Base-by-base conservation (phyloP, 306 rosid genomes). In the Gastrolobium bilobum region DNA sequence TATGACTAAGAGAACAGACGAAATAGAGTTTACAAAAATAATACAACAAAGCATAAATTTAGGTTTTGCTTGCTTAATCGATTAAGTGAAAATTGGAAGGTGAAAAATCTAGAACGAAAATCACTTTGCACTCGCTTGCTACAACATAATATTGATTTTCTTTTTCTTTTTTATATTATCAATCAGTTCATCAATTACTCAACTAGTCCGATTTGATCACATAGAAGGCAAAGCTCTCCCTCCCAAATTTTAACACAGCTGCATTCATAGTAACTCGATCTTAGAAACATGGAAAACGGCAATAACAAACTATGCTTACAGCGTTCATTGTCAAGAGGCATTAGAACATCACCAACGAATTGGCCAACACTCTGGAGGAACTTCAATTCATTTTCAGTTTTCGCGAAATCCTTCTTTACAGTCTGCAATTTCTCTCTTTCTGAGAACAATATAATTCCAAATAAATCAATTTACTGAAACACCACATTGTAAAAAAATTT, bases 371-470 rank as follows among this genome's bases (percentile, higher is more conserved):
- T 85, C 57, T 89, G 97, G 68, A 91, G 87, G 7, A 91, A 88
- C 88, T 89, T 88, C 86, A 93, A 77, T 76, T 93, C 97, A 83
- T 91, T 93, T 78, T 89, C 94, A 37, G 97, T 88, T 79, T 89
- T 93, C 73, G 73, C 75, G 77, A 87, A 93, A 50, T 86, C 98
- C 60, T 87, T 87, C 86, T 84, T 93, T 1, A 93, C 75, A 64
- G 30, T 71, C 75, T 89, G 84, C 80, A 88, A 79, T 39, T 87
- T 84, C 43, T 89, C 94, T 78, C 89, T 72, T 60, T 81, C 98
- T 93, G 94, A 44, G 7, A 2, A 43, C 34, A 74, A 3, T 4
- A 58, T 39, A 8, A 3, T 51, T 51, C 20, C 29, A 51, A 51
- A 39, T 20, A 51, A 51, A 14, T 51, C 57, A 51, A 51, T 51